Base-by-base conservation (phyloP, 2,329 filamentous ascomycete genomes). In the Davidsoniella virescens region DNA sequence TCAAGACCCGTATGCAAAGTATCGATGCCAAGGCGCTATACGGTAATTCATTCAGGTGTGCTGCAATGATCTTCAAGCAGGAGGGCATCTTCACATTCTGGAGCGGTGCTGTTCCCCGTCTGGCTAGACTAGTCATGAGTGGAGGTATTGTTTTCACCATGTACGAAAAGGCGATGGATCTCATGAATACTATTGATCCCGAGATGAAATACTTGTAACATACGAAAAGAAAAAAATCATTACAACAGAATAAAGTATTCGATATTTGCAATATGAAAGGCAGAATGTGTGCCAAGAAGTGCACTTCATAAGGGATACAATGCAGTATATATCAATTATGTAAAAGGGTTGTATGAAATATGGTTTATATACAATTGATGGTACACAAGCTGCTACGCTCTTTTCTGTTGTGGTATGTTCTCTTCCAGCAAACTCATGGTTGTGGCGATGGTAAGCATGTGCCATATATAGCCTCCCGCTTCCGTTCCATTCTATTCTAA, bases 1-100 rank as follows among this genome's bases (percentile, higher is more conserved):
- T 98, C 63, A 98, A 98, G 76, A 98, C 92, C 56, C 68, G 87
- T 55, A 98, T 98, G 92, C 92, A 98, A 74, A 94, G 87, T 57
- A 82, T 95, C 54, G 87, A 95, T 64, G 86, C 90, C 33, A 76
- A 75, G 55, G 70, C 67, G 41, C 67, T 82, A 54, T 98, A 98
- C 62, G 87, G 84, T 62, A 95, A 94, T 66, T 92, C 82, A 58
- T 75, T 94, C 56, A 75, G 80, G 44, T 98, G 92, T 64, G 88
- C 84, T 0, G 72, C 75, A 9, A 73, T 81, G 60, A 94, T 98
- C 56, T 83, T 92, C 64, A 84, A 79, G 65, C 80, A 95, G 49
- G 92, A 98, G 66, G 90, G 92, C 2, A 51, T 96, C 10, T 63
- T 90, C 39, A 94, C 88, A 1, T 84, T 96, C 56, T 98, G 92